phyloP scores from a whole-genome alignment of 306 rosid species.

The Begonia peltatifolia region DNA sequence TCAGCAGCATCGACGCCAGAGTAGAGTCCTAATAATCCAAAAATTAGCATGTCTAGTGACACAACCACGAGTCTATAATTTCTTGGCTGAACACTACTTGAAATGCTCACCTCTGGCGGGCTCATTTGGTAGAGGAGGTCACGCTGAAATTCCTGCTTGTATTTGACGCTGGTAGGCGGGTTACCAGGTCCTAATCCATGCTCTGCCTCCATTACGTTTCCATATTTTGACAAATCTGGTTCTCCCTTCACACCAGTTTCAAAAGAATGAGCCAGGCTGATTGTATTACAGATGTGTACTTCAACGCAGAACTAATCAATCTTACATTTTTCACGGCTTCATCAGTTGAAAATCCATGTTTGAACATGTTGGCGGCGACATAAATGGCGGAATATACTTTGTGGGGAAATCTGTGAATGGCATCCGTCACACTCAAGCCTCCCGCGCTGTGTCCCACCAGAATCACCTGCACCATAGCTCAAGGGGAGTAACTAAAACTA shows the following conservation, averaged over 20 bases:
- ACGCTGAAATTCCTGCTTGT: conserved; percentile 3
- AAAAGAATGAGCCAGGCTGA: neutral
- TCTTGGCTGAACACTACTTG: no score
- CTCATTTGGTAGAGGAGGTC: conserved; percentile 7
- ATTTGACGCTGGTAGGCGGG: conserved; percentile 11
- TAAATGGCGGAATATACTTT: conserved; percentile 13
- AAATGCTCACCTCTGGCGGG: conserved; percentile 9
- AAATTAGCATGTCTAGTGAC: no score
- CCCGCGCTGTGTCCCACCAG: conserved; percentile 26
- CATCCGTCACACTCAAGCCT: conserved; percentile 19
- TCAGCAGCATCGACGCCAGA: conserved; percentile 17
- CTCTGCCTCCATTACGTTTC: conserved; percentile 1
- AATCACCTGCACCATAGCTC: conserved; percentile 8
- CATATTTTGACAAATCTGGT: conserved; percentile 14
- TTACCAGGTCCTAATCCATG: conserved; percentile 10
- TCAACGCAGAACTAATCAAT: neutral
- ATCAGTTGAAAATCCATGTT: conserved; percentile 11
- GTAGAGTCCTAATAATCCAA: conserved; percentile 10
- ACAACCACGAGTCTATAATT: no score
- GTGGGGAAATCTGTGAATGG: conserved; percentile 7
- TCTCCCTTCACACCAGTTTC: conserved; percentile 5
- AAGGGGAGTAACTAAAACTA: neutral
- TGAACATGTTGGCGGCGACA: conserved; percentile 19
- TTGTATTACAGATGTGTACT: neutral
- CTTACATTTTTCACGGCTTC: conserved; percentile 11